Percentiles rank a stretch among this genome's conserved stretches.
phyloP scores from a whole-genome alignment of 192 early-diverging fungal species.

The Haplosporangium gracile region DNA sequence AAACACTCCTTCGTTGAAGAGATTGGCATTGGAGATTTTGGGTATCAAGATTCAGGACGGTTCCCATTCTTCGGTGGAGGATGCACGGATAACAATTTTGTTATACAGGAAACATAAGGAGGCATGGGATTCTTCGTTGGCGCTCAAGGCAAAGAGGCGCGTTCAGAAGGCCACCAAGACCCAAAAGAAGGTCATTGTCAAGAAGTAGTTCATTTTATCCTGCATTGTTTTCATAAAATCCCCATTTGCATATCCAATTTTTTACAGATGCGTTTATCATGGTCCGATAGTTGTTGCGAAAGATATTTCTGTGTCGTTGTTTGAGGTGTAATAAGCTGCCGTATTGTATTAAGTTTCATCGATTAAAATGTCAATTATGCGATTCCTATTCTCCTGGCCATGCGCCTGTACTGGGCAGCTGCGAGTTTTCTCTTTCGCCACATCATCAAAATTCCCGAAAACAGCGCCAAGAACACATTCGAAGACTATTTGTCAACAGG shows the following conservation, averaged over 20 bases:
- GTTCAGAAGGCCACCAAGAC: slow-evolving; percentile 27
- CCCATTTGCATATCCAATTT: background rate
- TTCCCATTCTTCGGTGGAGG: slow-evolving; percentile 91
- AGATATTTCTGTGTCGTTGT: background rate
- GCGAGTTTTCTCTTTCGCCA: slow-evolving; percentile 52
- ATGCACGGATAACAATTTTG: slow-evolving; percentile 91
- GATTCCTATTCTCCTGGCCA: slow-evolving; percentile 53
- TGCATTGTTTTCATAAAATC: background rate
- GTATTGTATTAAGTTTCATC: background rate
- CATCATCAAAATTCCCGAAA: slow-evolving; percentile 36
- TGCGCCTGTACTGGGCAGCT: slow-evolving; percentile 53
- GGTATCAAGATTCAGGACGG: slow-evolving; percentile 89
- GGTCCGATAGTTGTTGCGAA: background rate
- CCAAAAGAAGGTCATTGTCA: slow-evolving; percentile 20
- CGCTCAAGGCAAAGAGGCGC: slow-evolving; percentile 45
- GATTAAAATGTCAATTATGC: slow-evolving; percentile 4
- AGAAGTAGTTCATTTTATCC: slow-evolving; percentile 6
- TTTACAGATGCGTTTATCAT: background rate
- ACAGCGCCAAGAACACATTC: slow-evolving; percentile 40
- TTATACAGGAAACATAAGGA: slow-evolving; percentile 87
- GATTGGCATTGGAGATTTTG: slow-evolving; percentile 80
- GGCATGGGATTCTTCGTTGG: slow-evolving; percentile 82
- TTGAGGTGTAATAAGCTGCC: background rate
- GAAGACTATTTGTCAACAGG: slow-evolving; percentile 21
- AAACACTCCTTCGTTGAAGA: slow-evolving; percentile 77